phyloP scores from a whole-genome alignment of 2,329 filamentous ascomycete species.

The Coniochaeta hoffmannii region DNA sequence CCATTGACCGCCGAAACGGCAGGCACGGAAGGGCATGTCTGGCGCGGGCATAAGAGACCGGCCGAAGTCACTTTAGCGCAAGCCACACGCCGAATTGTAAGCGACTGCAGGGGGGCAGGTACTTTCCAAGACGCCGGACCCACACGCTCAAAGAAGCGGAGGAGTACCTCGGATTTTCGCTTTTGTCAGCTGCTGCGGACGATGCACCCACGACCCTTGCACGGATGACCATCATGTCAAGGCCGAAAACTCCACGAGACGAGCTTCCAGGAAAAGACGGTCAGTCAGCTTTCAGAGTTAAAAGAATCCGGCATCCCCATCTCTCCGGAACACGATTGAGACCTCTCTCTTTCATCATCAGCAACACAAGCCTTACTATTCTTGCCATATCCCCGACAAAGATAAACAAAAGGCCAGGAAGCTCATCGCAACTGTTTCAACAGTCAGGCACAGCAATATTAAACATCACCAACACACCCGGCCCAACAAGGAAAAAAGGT shows the following conservation, averaged over 20 bases:
- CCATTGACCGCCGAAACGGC: slow-evolving; percentile 1
- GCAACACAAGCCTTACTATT: neutral
- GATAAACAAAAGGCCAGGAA: slow-evolving; percentile 1
- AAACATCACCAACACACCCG: neutral
- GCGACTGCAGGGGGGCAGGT: neutral
- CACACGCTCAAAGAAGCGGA: neutral
- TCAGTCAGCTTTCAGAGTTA: slow-evolving; percentile 7
- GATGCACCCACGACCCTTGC: slow-evolving; percentile 16
- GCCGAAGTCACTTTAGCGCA: neutral
- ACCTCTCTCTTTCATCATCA: slow-evolving; percentile 1
- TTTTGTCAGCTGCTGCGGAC: slow-evolving; percentile 19
- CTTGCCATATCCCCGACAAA: neutral
- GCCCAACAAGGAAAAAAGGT: neutral
- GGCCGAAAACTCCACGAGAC: slow-evolving; percentile 8
- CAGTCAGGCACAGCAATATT: neutral
- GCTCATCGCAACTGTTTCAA: neutral
- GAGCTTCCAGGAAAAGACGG: slow-evolving; percentile 9
- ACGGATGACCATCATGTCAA: slow-evolving; percentile 14
- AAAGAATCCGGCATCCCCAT: slow-evolving; percentile 3
- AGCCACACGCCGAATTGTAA: neutral
- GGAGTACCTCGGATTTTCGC: slow-evolving; percentile 12
- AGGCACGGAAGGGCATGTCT: neutral
- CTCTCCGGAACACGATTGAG: neutral
- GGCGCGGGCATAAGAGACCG: slow-evolving; percentile 2
- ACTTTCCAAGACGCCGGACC: slow-evolving; percentile 6